Evolutionary conservation across 2,329 filamentous ascomycete genomes (phyloP).

Genomic region (Arthroderma uncinatum): DNA sequence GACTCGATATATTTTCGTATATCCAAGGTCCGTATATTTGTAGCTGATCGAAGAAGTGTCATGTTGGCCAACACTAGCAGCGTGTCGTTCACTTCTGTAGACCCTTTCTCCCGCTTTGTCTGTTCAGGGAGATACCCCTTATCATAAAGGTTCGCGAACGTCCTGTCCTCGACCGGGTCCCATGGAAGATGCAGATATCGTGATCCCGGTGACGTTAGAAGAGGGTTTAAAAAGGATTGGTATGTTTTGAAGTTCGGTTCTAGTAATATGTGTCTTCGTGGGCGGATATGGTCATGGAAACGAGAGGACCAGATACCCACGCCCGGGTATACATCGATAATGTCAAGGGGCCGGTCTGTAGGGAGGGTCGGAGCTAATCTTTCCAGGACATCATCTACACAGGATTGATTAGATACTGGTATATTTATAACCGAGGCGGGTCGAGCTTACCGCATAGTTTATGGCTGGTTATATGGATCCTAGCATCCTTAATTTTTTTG

Average conservation of each 20-base stretch:
- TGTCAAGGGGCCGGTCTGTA: conserved; percentile 64
- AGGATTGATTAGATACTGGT: neutral
- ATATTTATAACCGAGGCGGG: neutral
- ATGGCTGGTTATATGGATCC: conserved; percentile 23
- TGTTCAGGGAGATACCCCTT: conserved; percentile 44
- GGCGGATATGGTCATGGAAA: conserved; percentile 62
- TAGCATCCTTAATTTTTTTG: neutral
- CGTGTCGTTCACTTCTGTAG: conserved; percentile 52
- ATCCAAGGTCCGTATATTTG: conserved; percentile 46
- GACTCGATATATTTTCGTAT: conserved; percentile 50
- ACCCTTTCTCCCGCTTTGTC: conserved; percentile 28
- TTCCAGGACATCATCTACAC: conserved; percentile 53
- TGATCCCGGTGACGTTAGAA: conserved; percentile 42
- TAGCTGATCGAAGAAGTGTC: conserved; percentile 44
- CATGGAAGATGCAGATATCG: conserved; percentile 41
- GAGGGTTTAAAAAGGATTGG: conserved; percentile 47
- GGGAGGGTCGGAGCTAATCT: conserved; percentile 59
- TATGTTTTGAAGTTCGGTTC: conserved; percentile 57
- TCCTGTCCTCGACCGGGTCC: conserved; percentile 50
- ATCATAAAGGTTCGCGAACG: conserved; percentile 33
- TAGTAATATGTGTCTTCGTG: conserved; percentile 71
- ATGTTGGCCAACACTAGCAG: conserved; percentile 64
- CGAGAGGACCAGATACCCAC: conserved; percentile 65
- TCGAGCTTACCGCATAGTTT: conserved; percentile 25
- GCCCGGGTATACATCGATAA: conserved; percentile 80